phyloP scores from a whole-genome alignment of 495 filamentous ascomycete species.

The Aspergillus wentii region DNA sequence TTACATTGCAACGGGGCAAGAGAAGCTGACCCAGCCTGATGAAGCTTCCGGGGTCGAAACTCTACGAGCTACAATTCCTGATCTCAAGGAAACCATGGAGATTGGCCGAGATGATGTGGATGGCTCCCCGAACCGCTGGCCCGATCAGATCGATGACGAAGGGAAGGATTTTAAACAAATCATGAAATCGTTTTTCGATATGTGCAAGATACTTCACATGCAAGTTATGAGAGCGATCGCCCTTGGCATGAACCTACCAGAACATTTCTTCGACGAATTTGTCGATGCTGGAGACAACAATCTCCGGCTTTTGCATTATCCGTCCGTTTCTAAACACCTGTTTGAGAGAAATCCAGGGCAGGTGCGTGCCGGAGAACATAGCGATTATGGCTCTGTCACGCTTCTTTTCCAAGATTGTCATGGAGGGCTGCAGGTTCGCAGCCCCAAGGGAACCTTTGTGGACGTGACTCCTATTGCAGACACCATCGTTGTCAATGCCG shows the following conservation, averaged over 20 bases:
- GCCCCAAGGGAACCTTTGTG: conserved; percentile 71
- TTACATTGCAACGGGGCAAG: conserved; percentile 69
- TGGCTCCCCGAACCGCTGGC: conserved; percentile 76
- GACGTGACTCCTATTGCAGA: conserved; percentile 78
- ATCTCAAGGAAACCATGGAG: conserved; percentile 82
- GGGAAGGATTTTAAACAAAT: conserved; percentile 60
- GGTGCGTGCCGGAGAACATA: conserved; percentile 81
- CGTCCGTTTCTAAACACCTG: conserved; percentile 58
- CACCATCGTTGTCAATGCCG: conserved; percentile 88
- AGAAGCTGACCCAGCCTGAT: conserved; percentile 64
- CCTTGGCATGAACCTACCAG: conserved; percentile 70
- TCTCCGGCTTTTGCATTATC: conserved; percentile 86
- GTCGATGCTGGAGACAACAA: conserved; percentile 76
- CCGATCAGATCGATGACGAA: conserved; percentile 55
- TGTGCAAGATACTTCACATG: conserved; percentile 69
- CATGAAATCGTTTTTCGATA: conserved; percentile 69
- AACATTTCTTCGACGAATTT: conserved; percentile 72
- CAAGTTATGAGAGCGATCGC: conserved; percentile 87
- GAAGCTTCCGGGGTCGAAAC: conserved; percentile 54
- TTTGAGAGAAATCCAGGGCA: conserved; percentile 68
- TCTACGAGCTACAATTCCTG: conserved; percentile 55
- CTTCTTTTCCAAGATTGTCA: conserved; percentile 82
- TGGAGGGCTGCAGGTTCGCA: conserved; percentile 81
- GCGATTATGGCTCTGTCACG: conserved; percentile 85
- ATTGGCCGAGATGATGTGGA: conserved; percentile 72